A percentile compares a stretch with the other conserved stretches of the same genome.
Conservation (phyloP, 106 monocot genomes). For the Dendrobium huoshanense region DNA sequence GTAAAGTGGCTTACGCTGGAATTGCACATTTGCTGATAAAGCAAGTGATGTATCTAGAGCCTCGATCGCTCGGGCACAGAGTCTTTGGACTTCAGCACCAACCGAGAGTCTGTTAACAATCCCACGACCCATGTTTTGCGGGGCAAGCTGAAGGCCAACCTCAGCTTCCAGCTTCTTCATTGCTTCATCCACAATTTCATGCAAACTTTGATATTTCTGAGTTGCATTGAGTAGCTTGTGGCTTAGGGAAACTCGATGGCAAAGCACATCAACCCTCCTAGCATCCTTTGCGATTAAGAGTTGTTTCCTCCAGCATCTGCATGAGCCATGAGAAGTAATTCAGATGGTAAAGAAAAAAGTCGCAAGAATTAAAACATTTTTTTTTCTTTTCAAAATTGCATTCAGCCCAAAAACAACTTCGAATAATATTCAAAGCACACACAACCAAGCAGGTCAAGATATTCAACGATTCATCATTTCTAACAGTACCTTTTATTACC, state of each 20-base stretch:
- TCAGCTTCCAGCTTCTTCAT: conserved; percentile 72
- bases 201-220: conserved; percentile 51
- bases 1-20: conserved; percentile 23
- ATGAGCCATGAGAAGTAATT: conserved; percentile 2
- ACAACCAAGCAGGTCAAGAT: not conserved
- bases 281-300: conserved; percentile 76
- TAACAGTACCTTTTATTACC: not conserved
- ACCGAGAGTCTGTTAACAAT: conserved; percentile 82
- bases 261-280: conserved; percentile 66
- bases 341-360: not conserved
- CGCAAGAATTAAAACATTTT: no score
- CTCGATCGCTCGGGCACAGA: conserved; percentile 53
- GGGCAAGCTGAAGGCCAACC: conserved; percentile 45
- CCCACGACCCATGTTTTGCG: conserved; percentile 53
- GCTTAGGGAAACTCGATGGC: conserved; percentile 59
- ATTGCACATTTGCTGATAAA: not conserved
- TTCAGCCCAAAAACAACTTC: not conserved
- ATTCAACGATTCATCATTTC: not conserved
- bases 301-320: conserved; percentile 89
- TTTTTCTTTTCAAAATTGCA: not conserved
- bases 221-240: conserved; percentile 49
- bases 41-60: conserved; percentile 26
- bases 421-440: not conserved
- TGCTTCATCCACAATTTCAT: conserved; percentile 57
- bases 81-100: conserved; percentile 79